Base-by-base conservation (phyloP, 306 rosid genomes). In the Dalbergia cochinchinensis region DNA sequence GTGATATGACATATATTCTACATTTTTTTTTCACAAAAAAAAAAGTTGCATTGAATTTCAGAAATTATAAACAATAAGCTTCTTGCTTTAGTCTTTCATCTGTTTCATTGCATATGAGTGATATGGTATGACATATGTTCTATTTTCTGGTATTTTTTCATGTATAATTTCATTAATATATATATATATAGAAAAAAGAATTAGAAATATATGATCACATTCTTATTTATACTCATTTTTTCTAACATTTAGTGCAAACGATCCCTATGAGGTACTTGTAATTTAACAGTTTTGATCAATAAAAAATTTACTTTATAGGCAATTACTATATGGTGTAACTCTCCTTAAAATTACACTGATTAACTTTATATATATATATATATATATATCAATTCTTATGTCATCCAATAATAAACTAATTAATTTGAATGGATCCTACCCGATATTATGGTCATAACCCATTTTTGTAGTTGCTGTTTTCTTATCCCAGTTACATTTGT, bases 361-460 rank as follows among this genome's bases (percentile, higher is more conserved):
- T 2, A 26, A 26, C 31, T 26, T 26, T 1, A 26, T 26, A 1
- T 26, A 26, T 26, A 26, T 26, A 26, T 26, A 26, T 26, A 1
- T 26, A 26, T 26, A 20, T 11, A 22, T 59, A 22, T 22, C 31
- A 55, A 50, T 71, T 48, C 11, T 53, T 71, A 55, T 16, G 53
- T 34, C 34, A 71, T 55, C 65, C 55, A 57, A 72, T 0, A 12
- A 26, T 20, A 37, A 39, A 10, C 15, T 6, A 44, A 57, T 39
- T 57, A 41, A 44, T 65, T 6, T 60, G 76, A 80, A 65, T 65
- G 69, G 47, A 80, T 55, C 37, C 22, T 0, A 44, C 16, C 59
- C 50, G 3, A 5, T 22, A 31, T 64, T 54, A 12, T 63, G 80
- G 69, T 80, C 69, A 66, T 44, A 65, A 65, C 4, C 75, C 55